Evolutionary conservation across 768 basidiomycete species (phyloP), one percentile per base, ranked within the genome.

Genomic region (Neoboletus subvelutipes): DNA sequence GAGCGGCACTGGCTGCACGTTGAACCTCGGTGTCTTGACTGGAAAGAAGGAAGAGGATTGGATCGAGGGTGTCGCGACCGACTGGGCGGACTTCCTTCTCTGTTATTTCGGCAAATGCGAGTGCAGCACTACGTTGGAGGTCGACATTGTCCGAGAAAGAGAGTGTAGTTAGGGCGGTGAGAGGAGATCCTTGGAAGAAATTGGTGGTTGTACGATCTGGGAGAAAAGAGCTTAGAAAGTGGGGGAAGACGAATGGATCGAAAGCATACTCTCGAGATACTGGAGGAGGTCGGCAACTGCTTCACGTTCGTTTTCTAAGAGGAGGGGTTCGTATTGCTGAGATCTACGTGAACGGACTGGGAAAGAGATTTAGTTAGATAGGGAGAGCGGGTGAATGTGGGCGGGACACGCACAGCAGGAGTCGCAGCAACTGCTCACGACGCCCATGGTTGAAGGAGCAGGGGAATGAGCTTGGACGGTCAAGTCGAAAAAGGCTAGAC

Each of bases 61-160:
- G 97, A 75, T 99, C 97, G 65, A 99, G 83, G 20, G 97, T 99
- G 71, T 98, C 97, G 60, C 97, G 83, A 15, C 91, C 94, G 22
- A 99, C 97, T 45, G 92, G 93, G 43, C 95, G 85, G 51, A 98
- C 96, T 76, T 99, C 97, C 77, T 98, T 98, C 79, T 99, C 97
- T 24, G 97, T 99, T 58, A 99, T 99, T 75, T 99, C 97, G 37
- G 97, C 97, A 68, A 98, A 99, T 0, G 97, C 97, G 43, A 99
- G 83, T 5, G 97, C 97, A 2, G 97, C 97, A 62, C 93, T 96
- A 49, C 97, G 86, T 78, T 99, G 97, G 20, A 99, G 82, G 77
- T 98, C 97, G 63, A 99, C 96, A 76, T 99, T 99, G 77, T 98
- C 97, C 22, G 92, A 94, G 78, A 98, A 99, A 24, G 94, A 96